phyloP scores from a whole-genome alignment of 768 basidiomycete genomes.

The Pleurotus citrinopileatus region DNA sequence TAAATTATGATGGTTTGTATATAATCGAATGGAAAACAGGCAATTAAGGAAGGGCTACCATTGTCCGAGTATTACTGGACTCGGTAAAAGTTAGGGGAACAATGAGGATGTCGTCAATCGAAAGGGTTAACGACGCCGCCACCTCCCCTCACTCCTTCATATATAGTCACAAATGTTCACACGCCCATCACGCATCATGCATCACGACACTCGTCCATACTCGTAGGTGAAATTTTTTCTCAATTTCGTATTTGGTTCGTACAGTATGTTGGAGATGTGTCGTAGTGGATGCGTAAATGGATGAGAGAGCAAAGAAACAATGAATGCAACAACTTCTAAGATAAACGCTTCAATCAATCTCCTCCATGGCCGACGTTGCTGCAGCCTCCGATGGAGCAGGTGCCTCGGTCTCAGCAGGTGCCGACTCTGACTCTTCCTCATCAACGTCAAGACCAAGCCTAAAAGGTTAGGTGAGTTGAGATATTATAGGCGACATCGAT shows the following conservation, averaged over 20 bases:
- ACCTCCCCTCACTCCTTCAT: neutral
- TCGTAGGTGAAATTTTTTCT: too few species aligned
- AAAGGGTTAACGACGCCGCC: neutral
- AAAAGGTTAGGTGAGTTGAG: too few species aligned
- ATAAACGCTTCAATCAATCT: slow-evolving; percentile 68
- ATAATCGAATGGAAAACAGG: slow-evolving; percentile 22
- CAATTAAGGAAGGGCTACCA: slow-evolving; percentile 13
- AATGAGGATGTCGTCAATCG: slow-evolving; percentile 13
- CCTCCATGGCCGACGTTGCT: slow-evolving; percentile 90
- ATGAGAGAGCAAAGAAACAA: slow-evolving; percentile 21
- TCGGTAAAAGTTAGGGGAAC: slow-evolving; percentile 13
- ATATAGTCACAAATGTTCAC: slow-evolving; percentile 1
- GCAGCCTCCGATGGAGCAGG: slow-evolving; percentile 56
- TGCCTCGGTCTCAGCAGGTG: slow-evolving; percentile 37
- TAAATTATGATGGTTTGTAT: slow-evolving; percentile 25
- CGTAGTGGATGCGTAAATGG: slow-evolving; percentile 25
- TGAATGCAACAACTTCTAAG: slow-evolving; percentile 14
- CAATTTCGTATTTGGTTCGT: slow-evolving; percentile 10
- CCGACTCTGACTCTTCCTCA: slow-evolving; percentile 61
- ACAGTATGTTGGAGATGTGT: too few species aligned
- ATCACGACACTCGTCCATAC: too few species aligned
- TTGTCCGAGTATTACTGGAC: slow-evolving; percentile 8
- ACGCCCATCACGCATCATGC: neutral
- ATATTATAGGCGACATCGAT: too few species aligned
- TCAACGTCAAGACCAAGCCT: slow-evolving; percentile 86